These are phyloP conservation scores for Epichloe sylvatica DNA, from an alignment of 2,329 filamentous ascomycete genomes.

Conservation along the genomic window DNA sequence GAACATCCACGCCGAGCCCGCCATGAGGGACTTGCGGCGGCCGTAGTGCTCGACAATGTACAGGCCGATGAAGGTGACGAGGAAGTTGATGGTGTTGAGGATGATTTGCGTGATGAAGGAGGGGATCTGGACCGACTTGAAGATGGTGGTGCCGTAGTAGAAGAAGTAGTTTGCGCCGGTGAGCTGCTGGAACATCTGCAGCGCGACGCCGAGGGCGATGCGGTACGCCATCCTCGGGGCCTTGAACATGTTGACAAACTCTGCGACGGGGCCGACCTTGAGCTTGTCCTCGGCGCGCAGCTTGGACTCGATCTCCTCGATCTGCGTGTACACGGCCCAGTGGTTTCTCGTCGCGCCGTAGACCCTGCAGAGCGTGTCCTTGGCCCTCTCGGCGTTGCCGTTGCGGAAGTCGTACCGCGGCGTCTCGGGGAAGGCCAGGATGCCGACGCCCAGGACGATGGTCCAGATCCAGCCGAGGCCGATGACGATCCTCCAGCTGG, in stretches of 20 bases:
- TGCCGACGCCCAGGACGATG: conserved; percentile 32
- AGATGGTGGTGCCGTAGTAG: conserved; percentile 45
- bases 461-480: conserved; percentile 39
- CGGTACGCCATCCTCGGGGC: conserved; percentile 51
- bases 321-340: conserved; percentile 31
- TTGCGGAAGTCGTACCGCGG: conserved; percentile 36
- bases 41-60: conserved; percentile 57
- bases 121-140: conserved; percentile 33
- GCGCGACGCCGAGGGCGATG: conserved; percentile 41
- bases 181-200: conserved; percentile 55
- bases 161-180: conserved; percentile 57
- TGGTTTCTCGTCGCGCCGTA: conserved; percentile 31
- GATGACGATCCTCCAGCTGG: conserved; percentile 47
- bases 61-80: conserved; percentile 52
- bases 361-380: conserved; percentile 32
- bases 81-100: conserved; percentile 52
- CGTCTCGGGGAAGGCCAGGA: conserved; percentile 39
- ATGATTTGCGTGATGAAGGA: conserved; percentile 56
- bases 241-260: conserved; percentile 46
- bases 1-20: conserved; percentile 47
- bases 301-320: conserved; percentile 40
- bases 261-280: conserved; percentile 27
- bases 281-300: conserved; percentile 31
- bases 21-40: conserved; percentile 47
- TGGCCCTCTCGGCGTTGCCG: conserved; percentile 32